Base-by-base conservation (phyloP, 345 rosid genomes). In the Noccaea bulbosa region DNA sequence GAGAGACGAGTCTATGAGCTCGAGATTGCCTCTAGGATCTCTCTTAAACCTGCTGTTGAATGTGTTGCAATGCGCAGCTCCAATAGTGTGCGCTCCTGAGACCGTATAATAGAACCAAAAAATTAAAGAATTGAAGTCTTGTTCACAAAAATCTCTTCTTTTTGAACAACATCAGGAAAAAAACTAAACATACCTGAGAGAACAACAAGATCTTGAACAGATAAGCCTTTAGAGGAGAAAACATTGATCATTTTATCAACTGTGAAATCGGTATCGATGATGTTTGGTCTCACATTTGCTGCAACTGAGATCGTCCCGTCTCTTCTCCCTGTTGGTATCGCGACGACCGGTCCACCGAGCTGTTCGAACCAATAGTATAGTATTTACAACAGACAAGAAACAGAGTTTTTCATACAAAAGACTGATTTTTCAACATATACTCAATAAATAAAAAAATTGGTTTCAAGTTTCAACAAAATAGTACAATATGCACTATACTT, bases 71-170 rank as follows among this genome's bases (percentile, higher is more conserved):
- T 91, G 94, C 6, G 97, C 97, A 37, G 83, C 40, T 71, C 94
- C 94, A 8, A 91, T 82, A 14, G 94, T 88, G 73, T 91, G 92
- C 4, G 97, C 89, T 73, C 94, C 94, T 88, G 79, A 59, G 4
- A 60, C 10, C 4, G 12, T 12, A 24, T 12, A 24, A 5, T 12
- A 48, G 0, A 50, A 48, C 30, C 2, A 10, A 49, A 24, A 24
- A 2, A 22, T 22, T 22, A 22, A 24, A 24, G 4, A 70, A 11
- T 3, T 39, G 0, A 1, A 49, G 7, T 1, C 16, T 27, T 35
- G 14, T 5, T 38, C 12, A 14, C 2, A 30, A 41, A 5, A 5
- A 14, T 6, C 9, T 41, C 22, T 30, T 11, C 1, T 17, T 55
- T 8, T 7, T 11, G 8, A 67, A 54, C 8, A 62, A 46, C 3